Conservation (phyloP, 441 rosid genomes). For the Iberis amara region DNA sequence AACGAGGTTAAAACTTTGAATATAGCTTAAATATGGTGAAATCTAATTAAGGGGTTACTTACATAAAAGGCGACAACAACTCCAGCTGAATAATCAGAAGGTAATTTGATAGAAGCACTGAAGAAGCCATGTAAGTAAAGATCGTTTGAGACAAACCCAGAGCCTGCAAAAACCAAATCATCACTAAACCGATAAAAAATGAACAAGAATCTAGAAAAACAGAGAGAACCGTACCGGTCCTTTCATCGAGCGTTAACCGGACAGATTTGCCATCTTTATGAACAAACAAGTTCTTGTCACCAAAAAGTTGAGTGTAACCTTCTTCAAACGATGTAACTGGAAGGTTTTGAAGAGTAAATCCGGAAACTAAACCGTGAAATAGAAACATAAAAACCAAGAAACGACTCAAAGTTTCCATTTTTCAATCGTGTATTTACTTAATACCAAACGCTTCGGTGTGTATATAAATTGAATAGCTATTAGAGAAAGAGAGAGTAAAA, state of each 20-base stretch:
- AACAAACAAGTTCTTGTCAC: constrained; percentile 69
- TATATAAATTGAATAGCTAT: constrained; percentile 5
- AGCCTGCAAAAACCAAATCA: constrained; percentile 48
- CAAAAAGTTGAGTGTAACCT: constrained; percentile 84
- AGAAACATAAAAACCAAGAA: constrained; percentile 31
- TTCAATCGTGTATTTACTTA: neutral
- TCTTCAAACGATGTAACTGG: constrained; percentile 75
- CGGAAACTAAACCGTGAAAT: constrained; percentile 43
- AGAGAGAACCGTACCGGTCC: constrained; percentile 55
- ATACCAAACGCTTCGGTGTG: constrained; percentile 9
- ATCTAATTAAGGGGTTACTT: constrained; percentile 36
- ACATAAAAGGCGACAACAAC: constrained; percentile 98
- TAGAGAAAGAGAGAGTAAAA: constrained; percentile 1
- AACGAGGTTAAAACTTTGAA: constrained; percentile 9
- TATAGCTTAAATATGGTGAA: neutral
- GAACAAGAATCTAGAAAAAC: neutral
- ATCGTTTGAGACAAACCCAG: constrained; percentile 95
- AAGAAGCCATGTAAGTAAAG: constrained; percentile 89
- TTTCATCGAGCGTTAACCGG: constrained; percentile 72
- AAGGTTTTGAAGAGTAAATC: constrained; percentile 37
- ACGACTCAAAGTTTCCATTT: constrained; percentile 26
- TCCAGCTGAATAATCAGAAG: constrained; percentile 97
- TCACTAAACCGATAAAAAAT: constrained; percentile 5
- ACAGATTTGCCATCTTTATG: constrained; percentile 79
- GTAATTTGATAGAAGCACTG: constrained; percentile 93